Conservation (phyloP, 345 rosid species). For the Durio zibethinus region DNA sequence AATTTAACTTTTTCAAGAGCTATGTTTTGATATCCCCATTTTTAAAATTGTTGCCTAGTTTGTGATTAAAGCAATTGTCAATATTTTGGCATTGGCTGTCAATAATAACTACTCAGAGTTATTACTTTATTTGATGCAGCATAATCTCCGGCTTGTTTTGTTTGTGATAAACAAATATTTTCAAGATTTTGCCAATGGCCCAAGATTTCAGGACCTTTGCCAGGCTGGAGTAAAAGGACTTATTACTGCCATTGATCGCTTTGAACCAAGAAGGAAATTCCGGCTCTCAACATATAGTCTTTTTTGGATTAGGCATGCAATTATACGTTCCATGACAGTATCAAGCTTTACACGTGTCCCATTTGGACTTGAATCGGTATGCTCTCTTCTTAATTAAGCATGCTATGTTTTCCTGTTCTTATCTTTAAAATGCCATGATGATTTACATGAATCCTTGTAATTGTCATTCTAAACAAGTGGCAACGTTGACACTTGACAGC, state of each 20-base stretch:
- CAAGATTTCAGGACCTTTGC: slow-evolving; percentile 89
- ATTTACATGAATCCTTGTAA: neutral
- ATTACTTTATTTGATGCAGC: slow-evolving; percentile 49
- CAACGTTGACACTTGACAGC: neutral
- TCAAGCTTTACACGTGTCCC: slow-evolving; percentile 84
- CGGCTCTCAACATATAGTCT: slow-evolving; percentile 84
- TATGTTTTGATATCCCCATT: neutral
- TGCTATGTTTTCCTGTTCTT: slow-evolving; percentile 3
- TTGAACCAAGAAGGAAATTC: slow-evolving; percentile 70
- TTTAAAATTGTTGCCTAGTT: neutral
- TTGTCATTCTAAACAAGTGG: neutral
- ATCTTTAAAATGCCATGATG: neutral
- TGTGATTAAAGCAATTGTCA: neutral
- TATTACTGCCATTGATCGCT: slow-evolving; percentile 87
- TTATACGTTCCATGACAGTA: slow-evolving; percentile 78
- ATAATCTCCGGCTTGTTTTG: slow-evolving; percentile 89
- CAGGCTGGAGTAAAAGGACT: slow-evolving; percentile 95
- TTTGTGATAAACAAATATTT: slow-evolving; percentile 86
- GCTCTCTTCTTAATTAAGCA: slow-evolving; percentile 12
- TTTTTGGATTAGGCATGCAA: slow-evolving; percentile 95
- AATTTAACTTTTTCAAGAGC: neutral
- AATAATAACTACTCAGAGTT: neutral
- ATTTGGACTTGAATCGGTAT: slow-evolving; percentile 90
- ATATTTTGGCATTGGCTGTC: neutral
- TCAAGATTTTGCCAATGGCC: slow-evolving; percentile 72